phyloP scores from a whole-genome alignment of 2,329 filamentous ascomycete genomes.

The Arthroderma sp. region DNA sequence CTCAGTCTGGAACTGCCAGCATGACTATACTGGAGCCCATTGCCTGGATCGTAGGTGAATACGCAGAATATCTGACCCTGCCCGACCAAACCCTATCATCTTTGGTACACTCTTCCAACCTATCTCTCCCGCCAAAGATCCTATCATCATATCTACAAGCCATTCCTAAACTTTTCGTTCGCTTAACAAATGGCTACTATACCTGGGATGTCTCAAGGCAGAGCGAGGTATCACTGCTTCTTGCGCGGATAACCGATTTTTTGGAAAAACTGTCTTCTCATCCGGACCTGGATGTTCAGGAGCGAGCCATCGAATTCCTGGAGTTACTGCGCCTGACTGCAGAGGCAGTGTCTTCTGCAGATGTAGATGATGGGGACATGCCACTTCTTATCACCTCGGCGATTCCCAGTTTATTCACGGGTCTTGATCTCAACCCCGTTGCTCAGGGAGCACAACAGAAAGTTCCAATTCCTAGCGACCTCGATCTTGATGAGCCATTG shows the following conservation, averaged over 20 bases:
- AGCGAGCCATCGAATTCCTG: conserved; percentile 81
- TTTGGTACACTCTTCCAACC: conserved; percentile 55
- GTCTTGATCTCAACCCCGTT: conserved; percentile 84
- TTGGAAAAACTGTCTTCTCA: conserved; percentile 68
- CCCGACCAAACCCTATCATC: conserved; percentile 61
- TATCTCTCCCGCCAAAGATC: conserved; percentile 47
- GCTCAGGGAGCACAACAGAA: conserved; percentile 70
- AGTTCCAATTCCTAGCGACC: conserved; percentile 61
- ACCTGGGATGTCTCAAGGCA: conserved; percentile 64
- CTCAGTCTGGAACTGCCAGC: conserved; percentile 36
- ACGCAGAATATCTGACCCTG: conserved; percentile 55
- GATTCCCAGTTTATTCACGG: conserved; percentile 73
- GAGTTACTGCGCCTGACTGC: conserved; percentile 77
- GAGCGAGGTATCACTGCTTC: conserved; percentile 59
- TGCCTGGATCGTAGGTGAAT: conserved; percentile 83
- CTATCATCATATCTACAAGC: conserved; percentile 75
- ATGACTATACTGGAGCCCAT: conserved; percentile 59
- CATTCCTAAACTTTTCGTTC: conserved; percentile 69
- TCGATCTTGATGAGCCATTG: conserved; percentile 72
- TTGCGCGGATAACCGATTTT: conserved; percentile 69
- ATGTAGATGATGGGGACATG: conserved; percentile 39
- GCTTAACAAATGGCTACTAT: conserved; percentile 52
- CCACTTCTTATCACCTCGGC: conserved; percentile 81
- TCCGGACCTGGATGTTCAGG: conserved; percentile 85
- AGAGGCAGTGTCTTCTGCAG: conserved; percentile 47